Evolutionary conservation across 2,329 filamentous ascomycete species (phyloP).

Genomic region (Diplodia intermedia): DNA sequence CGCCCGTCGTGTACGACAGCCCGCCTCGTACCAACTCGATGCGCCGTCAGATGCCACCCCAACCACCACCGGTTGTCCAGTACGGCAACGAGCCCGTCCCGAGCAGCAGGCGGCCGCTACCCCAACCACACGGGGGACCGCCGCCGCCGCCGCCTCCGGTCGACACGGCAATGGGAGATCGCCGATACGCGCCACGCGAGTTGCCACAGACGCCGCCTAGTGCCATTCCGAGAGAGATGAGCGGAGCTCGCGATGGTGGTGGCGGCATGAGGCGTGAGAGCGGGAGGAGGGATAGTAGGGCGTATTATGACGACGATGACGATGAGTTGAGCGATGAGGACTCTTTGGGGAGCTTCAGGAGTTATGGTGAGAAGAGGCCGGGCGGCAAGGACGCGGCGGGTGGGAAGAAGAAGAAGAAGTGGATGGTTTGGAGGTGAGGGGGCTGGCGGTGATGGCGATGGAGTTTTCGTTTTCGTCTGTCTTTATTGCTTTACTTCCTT

Average conservation of each 20-base stretch:
- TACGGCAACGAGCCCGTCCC: conserved; percentile 1
- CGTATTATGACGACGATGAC: conserved; percentile 43
- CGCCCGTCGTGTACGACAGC: conserved; percentile 13
- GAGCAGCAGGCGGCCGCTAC: conserved; percentile 15
- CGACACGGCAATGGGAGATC: conserved; percentile 35
- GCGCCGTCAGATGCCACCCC: background rate
- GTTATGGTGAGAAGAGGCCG: conserved; percentile 40
- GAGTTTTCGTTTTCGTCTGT: background rate
- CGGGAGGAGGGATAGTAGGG: conserved; percentile 37
- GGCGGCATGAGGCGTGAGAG: background rate
- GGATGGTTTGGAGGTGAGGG: conserved; percentile 46
- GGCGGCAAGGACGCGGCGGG: conserved; percentile 27
- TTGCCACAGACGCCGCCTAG: conserved; percentile 28
- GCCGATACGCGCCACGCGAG: conserved; percentile 31
- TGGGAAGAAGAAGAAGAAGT: conserved; percentile 46
- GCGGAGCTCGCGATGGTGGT: background rate
- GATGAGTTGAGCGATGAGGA: conserved; percentile 36
- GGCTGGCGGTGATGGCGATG: background rate
- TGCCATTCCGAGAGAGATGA: background rate
- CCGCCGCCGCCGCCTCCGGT: conserved; percentile 36
- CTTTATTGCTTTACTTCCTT: background rate
- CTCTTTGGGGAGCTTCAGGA: conserved; percentile 41
- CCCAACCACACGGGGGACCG: conserved; percentile 21
- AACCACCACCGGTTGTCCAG: conserved; percentile 31
- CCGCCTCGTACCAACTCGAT: conserved; percentile 6